Base-by-base conservation (phyloP, 331 rosid genomes). In the Arachis monticola region DNA sequence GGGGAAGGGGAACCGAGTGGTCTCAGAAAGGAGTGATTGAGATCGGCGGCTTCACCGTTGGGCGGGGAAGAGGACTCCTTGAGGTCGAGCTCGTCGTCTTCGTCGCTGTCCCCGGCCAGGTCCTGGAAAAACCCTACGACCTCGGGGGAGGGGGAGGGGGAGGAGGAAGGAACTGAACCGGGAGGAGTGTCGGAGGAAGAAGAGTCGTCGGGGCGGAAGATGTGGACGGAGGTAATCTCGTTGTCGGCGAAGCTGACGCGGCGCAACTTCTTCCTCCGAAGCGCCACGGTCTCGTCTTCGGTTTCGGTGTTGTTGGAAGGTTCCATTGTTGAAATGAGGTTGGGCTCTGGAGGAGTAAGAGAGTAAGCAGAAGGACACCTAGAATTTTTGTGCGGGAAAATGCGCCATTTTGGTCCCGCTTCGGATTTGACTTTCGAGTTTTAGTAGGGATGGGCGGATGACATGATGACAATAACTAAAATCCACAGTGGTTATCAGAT, bases 171-270 rank as follows among this genome's bases (percentile, higher is more conserved):
- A 12, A 72, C 69, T 76, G 90, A 78, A 32, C 66, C 79, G 3
- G 87, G 79, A 50, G 86, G 85, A 30, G 91, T 74, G 46, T 87
- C 93, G 67, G 73, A 88, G 50, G 85, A 88, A 45, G 85, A 87
- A 4, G 86, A 91, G 50, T 92, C 97, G 69, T 95, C 99, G 68
- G 92, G 88, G 30, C 84, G 87, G 87, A 95, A 92, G 45, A 95
- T 72, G 84, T 92, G 98, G 64, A 95, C 96, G 71, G 98, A 90
- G 70, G 99, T 95, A 77, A 95, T 86, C 83, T 95, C 99, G 30
- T 90, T 87, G 76, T 95, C 98, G 32, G 91, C 97, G 82, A 95
- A 95, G 91, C 99, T 92, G 12, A 95, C 98, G 14, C 99, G 99
- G 48, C 99, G 97, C n/a, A 85, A 70, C 52, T 96, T 88, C 64